phyloP scores from a whole-genome alignment of 2,329 filamentous ascomycete species.

The Colletotrichum noveboracense region DNA sequence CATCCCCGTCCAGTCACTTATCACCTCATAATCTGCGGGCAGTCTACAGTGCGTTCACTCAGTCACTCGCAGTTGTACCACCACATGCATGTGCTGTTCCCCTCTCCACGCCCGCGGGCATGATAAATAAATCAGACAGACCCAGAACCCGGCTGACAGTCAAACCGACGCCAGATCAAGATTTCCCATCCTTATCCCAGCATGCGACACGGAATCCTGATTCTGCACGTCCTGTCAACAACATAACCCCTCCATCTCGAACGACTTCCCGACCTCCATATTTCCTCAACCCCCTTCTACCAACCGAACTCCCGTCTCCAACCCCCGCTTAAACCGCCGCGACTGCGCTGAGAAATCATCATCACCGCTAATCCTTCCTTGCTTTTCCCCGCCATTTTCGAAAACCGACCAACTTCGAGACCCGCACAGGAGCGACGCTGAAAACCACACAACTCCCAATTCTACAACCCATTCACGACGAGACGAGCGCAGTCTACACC shows the following conservation, averaged over 20 bases:
- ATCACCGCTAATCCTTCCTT: not conserved
- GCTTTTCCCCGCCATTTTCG: not conserved
- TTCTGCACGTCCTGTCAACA: not conserved
- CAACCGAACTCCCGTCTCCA: not conserved
- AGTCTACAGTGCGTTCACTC: not conserved
- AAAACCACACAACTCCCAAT: not conserved
- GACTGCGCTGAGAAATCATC: not conserved
- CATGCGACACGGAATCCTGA: conserved; percentile 1
- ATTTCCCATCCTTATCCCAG: not conserved
- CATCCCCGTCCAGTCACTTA: conserved; percentile 4
- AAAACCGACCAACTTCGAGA: not conserved
- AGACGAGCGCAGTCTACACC: conserved; percentile 15
- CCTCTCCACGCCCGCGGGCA: not conserved
- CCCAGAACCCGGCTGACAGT: not conserved
- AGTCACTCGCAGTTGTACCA: not conserved
- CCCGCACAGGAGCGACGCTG: not conserved
- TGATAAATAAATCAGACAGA: not conserved
- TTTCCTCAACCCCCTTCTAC: not conserved
- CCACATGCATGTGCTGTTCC: not conserved
- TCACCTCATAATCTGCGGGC: conserved; percentile 2
- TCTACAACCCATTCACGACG: not conserved
- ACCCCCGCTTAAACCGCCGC: not conserved
- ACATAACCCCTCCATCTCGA: not conserved
- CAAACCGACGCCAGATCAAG: not conserved
- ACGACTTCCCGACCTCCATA: not conserved